These are phyloP conservation scores for Myotisia sp. DNA, from an alignment of 2,329 filamentous ascomycete genomes.

Conservation along the genomic window DNA sequence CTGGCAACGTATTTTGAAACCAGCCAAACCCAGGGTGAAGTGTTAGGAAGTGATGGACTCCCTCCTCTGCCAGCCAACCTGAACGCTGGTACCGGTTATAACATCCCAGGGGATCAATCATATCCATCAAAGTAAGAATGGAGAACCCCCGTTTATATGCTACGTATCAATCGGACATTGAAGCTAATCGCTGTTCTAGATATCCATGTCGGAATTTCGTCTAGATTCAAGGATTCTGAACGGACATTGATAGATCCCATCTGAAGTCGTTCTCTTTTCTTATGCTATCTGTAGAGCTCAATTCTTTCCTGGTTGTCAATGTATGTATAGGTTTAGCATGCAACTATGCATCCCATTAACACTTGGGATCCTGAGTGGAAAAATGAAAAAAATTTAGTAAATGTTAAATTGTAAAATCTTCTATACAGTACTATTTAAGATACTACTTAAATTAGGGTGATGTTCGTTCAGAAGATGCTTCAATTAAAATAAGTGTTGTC, in stretches of 20 bases:
- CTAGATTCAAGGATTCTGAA: conserved; percentile 13
- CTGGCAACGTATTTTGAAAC: conserved; percentile 61
- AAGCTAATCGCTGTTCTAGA: conserved; percentile 17
- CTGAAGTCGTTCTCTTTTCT: not conserved
- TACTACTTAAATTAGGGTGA: too few species aligned
- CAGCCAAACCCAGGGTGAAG: conserved; percentile 40
- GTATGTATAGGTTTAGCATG: too few species aligned
- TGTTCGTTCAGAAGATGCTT: too few species aligned
- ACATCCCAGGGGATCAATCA: conserved; percentile 52
- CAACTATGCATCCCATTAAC: too few species aligned
- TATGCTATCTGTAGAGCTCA: too few species aligned
- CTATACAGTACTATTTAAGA: too few species aligned
- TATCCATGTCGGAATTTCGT: conserved; percentile 35
- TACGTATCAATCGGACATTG: too few species aligned
- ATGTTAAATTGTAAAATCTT: too few species aligned
- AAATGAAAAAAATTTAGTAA: too few species aligned
- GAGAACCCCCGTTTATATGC: conserved; percentile 1
- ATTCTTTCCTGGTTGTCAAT: too few species aligned
- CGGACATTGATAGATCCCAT: conserved; percentile 1
- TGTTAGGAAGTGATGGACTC: conserved; percentile 62
- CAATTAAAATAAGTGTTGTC: too few species aligned
- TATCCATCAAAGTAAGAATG: conserved; percentile 49
- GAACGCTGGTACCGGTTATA: conserved; percentile 45
- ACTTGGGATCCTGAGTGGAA: too few species aligned
- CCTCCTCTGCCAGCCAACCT: conserved; percentile 74